Evolutionary conservation across 1,139 yeast genomes (phyloP).

Genomic region (Scheffersomyces titani): DNA sequence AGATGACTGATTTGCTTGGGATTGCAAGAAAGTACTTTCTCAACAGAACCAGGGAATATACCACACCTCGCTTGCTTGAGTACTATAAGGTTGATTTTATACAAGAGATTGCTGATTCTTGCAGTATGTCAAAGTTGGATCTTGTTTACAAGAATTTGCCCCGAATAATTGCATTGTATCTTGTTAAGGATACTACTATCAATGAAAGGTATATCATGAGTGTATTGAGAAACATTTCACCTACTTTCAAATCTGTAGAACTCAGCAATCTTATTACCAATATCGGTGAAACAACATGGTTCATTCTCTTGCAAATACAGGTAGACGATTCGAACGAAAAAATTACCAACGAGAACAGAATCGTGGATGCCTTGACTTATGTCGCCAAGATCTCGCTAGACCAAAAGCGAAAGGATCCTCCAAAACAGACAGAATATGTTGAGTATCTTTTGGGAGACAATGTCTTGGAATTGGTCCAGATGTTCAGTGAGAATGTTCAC

Average conservation of each 20-base stretch:
- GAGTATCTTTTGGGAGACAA: conserved; percentile 49
- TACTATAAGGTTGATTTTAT: conserved; percentile 64
- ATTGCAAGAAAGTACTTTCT: conserved; percentile 64
- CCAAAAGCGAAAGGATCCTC: conserved; percentile 11
- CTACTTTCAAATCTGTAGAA: conserved; percentile 36
- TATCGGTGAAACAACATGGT: conserved; percentile 48
- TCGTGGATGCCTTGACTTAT: conserved; percentile 41
- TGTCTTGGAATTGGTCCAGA: conserved; percentile 76
- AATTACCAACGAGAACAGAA: conserved; percentile 31
- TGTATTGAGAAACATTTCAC: conserved; percentile 56
- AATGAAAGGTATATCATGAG: conserved; percentile 53
- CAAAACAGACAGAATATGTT: conserved; percentile 18
- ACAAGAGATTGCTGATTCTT: conserved; percentile 50
- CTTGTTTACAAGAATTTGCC: conserved; percentile 38
- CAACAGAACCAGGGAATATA: conserved; percentile 67
- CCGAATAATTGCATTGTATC: conserved; percentile 41
- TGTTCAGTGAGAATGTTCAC: conserved; percentile 77
- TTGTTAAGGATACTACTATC: conserved; percentile 39
- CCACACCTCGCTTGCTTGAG: conserved; percentile 74
- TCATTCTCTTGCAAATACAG: conserved; percentile 38
- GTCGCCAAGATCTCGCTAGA: conserved; percentile 33
- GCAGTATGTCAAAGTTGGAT: conserved; percentile 33
- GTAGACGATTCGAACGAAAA: conserved; percentile 26
- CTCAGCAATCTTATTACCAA: conserved; percentile 47
- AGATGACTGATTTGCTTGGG: conserved; percentile 65